Evolutionary conservation across 306 rosid species (phyloP), one percentile per base, ranked within the genome.

Genomic region (Lablab purpureus): DNA sequence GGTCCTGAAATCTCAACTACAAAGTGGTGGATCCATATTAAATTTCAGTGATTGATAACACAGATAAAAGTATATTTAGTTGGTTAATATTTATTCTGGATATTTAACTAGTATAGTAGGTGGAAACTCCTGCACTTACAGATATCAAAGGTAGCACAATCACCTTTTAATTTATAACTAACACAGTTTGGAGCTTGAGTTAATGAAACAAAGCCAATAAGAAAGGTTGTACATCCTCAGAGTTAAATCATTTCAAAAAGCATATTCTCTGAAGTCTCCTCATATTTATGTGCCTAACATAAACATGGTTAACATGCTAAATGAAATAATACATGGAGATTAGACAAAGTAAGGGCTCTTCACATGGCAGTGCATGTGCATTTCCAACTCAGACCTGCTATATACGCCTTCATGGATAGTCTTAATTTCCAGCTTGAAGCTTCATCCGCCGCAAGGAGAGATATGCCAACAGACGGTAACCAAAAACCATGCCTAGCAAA

Each of bases 401-500:
- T 2, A 40, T 40, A 10, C 10, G 45, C 4, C 45, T 40, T 40
- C 13, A 7, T 32, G 46, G 7, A 34, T 17, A 25, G 10, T 52
- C 15, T 78, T 68, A 81, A 78, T 79, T 79, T 74, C 83, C 76
- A 46, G 51, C 69, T 54, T 78, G 87, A 80, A 90, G 87, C 46
- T 83, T 91, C 94, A 91, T 95, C 83, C 90, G 71, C 64, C 97
- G 66, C 80, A 95, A 80, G 54, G 98, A 92, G 80, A 95, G 62
- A 74, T 95, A 95, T 9, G 99, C 99, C 85, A 95, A 70, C n/a
- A 92, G 71, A 68, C 99, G 97, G 85, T 95, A 95, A 13, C 99
- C 97, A 40, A 95, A 92, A 84, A 88, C 89, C 99, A 95, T 95
- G 78, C 85, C 92, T 43, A 88, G 77, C n/a, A 95, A 77, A 52